These are phyloP conservation scores for Xerocomus spinulosus DNA, from an alignment of 768 basidiomycete genomes.

Conservation along the genomic window DNA sequence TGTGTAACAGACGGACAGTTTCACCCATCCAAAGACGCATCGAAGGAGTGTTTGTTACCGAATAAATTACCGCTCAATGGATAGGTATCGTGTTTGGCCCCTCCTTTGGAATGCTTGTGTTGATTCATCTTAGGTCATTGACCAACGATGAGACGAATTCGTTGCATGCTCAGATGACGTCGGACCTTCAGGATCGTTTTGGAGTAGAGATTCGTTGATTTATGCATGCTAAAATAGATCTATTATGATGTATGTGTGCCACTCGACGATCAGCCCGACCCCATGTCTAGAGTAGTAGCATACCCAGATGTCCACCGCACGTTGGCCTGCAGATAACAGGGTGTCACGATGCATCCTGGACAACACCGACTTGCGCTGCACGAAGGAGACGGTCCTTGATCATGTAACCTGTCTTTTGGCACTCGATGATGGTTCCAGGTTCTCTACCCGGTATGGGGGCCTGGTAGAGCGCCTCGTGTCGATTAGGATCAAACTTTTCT, in stretches of 20 bases:
- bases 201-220: conserved; percentile 85
- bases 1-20: conserved; percentile 73
- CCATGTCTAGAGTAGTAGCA: conserved; percentile 27
- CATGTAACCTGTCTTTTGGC: conserved; percentile 86
- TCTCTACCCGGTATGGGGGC: conserved; percentile 86
- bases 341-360: conserved; percentile 53
- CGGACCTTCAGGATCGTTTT: conserved; percentile 54
- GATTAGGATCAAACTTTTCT: conserved; percentile 91
- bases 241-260: conserved; percentile 28
- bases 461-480: conserved; percentile 93
- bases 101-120: background rate
- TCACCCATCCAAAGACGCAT: conserved; percentile 83
- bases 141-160: conserved; percentile 85
- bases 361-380: conserved; percentile 96
- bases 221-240: conserved; percentile 38
- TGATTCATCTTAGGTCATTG: conserved; percentile 53
- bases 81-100: conserved; percentile 50
- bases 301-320: conserved; percentile 11
- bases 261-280: conserved; percentile 19
- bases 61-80: conserved; percentile 95
- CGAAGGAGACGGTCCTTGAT: conserved; percentile 92
- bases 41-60: conserved; percentile 82
- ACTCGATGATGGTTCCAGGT: conserved; percentile 86
- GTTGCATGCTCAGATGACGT: conserved; percentile 62
- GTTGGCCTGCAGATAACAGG: background rate